Evolutionary conservation across 2,329 filamentous ascomycete genomes (phyloP), one percentile per base, ranked within the genome.

Genomic region (Cadophora gregata): DNA sequence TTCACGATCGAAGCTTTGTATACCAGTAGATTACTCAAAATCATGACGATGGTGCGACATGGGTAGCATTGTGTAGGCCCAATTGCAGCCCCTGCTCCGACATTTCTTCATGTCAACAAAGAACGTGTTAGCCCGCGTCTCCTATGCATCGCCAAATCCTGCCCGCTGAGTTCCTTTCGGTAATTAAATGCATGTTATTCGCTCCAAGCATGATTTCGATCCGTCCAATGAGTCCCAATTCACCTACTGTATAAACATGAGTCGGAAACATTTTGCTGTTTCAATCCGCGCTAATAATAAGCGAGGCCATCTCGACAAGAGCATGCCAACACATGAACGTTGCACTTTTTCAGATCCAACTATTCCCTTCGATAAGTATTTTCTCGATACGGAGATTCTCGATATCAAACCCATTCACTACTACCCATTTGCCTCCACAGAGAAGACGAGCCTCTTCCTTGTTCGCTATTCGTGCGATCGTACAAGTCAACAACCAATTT

Each of bases 401-500:
- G 16, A 25, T 27, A 31, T 27, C 27, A 55, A 5, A 27, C 21
- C 27, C 25, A 27, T 33, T 19, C 12, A n/a, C n/a, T n/a, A n/a
- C 38, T 16, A 27, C 31, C 14, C 16, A 24, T 19, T n/a, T 14
- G 5, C 21, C 1, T 1, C 14, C 14, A 42, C 55, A 58, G 42
- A 58, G 31, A 38, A 56, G 53, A 56, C 53, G n/a, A 36, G 55
- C 55, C 21, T 38, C 55, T 58, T 58, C 19, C n/a, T 58, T 58
- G 31, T 58, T 42, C 33, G 29, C 19, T 1, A 21, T 19, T 58
- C 33, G 9, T 58, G 24, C 55, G 31, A 38, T 38, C 31, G 19
- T 3, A 58, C 12, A 31, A 25, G n/a, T 19, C 1, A 9, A 16
- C 33, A 19, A 42, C 38, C 14, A 7, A 12, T 19, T 14, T 42